Evolutionary conservation across 2,329 filamentous ascomycete species (phyloP).

Genomic region (Chaetomiaceae sp.): DNA sequence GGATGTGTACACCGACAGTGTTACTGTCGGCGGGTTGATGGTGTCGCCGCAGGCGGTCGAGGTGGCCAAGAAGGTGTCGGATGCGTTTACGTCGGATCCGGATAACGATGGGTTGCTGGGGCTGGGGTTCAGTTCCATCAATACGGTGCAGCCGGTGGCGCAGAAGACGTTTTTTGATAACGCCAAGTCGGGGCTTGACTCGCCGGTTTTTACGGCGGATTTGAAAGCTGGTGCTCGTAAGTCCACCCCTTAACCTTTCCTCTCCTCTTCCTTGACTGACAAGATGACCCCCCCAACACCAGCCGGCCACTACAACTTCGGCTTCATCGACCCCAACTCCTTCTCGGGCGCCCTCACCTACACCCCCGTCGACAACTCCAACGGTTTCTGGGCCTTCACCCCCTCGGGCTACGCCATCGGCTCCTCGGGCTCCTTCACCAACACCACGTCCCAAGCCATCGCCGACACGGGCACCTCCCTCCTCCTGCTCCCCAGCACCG

Average conservation of each 20-base stretch:
- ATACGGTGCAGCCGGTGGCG: slow-evolving; percentile 37
- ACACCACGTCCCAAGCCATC: slow-evolving; percentile 38
- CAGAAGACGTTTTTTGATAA: slow-evolving; percentile 44
- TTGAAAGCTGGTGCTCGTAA: slow-evolving; percentile 33
- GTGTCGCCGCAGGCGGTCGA: slow-evolving; percentile 41
- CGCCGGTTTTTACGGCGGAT: slow-evolving; percentile 34
- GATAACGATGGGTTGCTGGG: slow-evolving; percentile 42
- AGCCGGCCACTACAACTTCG: slow-evolving; percentile 36
- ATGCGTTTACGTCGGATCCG: slow-evolving; percentile 35
- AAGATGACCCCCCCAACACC: slow-evolving; percentile 20
- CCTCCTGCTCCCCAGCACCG: slow-evolving; percentile 44
- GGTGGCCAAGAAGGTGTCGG: slow-evolving; percentile 38
- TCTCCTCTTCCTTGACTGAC: neutral
- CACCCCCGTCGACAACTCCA: slow-evolving; percentile 46
- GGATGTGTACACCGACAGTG: slow-evolving; percentile 41
- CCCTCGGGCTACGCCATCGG: slow-evolving; percentile 35
- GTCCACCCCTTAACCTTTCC: neutral
- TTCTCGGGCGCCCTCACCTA: slow-evolving; percentile 57
- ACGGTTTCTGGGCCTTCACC: slow-evolving; percentile 62
- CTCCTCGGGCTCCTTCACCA: slow-evolving; percentile 30
- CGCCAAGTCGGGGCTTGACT: slow-evolving; percentile 28
- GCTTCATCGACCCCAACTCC: slow-evolving; percentile 50
- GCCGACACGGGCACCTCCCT: slow-evolving; percentile 59
- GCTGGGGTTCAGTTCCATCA: slow-evolving; percentile 40
- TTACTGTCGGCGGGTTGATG: slow-evolving; percentile 39